Evolutionary conservation across 345 rosid species (phyloP).

Genomic region (Citrus unshiu): DNA sequence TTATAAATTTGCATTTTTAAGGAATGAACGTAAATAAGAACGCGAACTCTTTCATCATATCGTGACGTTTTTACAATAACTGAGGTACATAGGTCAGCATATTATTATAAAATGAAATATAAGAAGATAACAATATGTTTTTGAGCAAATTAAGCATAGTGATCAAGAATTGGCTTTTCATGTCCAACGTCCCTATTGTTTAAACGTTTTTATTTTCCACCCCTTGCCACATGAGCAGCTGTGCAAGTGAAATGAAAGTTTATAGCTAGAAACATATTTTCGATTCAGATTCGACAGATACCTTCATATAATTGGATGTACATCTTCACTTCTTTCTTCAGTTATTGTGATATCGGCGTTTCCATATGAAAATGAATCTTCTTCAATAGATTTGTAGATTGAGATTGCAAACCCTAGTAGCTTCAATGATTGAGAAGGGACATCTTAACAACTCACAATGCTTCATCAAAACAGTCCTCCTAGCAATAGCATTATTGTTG

Average conservation of each 20-base stretch:
- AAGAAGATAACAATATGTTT: neutral
- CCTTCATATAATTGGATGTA: neutral
- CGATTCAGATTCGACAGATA: neutral
- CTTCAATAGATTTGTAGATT: neutral
- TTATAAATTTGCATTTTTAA: too few species aligned
- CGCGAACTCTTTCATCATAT: too few species aligned
- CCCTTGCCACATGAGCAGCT: neutral
- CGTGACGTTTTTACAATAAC: neutral
- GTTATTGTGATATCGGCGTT: too few species aligned
- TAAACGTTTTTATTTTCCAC: too few species aligned
- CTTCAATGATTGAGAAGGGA: constrained; percentile 13
- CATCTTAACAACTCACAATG: constrained; percentile 11
- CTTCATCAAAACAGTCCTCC: neutral
- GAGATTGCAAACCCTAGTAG: neutral
- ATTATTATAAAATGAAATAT: neutral
- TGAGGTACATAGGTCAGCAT: too few species aligned
- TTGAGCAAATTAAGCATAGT: too few species aligned
- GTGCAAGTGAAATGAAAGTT: neutral
- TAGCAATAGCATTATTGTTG: neutral
- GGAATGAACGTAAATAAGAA: too few species aligned
- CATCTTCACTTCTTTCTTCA: neutral
- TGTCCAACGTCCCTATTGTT: neutral
- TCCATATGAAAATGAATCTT: neutral
- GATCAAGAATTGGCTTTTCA: neutral
- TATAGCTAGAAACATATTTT: neutral